Conservation (phyloP, 148 eudicot genomes). For the Rhododendron ovatum region DNA sequence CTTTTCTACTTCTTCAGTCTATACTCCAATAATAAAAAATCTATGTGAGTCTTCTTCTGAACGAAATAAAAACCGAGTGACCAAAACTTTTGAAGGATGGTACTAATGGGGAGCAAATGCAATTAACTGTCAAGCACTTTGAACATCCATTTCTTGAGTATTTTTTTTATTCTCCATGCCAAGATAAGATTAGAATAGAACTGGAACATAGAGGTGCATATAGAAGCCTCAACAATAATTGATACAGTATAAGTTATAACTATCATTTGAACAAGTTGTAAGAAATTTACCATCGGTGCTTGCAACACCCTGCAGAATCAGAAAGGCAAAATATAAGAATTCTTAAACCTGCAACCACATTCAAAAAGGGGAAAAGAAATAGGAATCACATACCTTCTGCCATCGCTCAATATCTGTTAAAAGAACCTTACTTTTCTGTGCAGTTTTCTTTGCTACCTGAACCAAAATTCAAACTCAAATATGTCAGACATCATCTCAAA, state of each 20-base stretch:
- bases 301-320: conserved; percentile 82
- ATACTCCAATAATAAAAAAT: background rate
- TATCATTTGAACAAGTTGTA: background rate
- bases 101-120: background rate
- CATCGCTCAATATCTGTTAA: conserved; percentile 91
- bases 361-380: background rate
- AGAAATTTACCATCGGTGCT: conserved; percentile 69
- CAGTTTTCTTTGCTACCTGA: conserved; percentile 95
- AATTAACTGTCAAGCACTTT: background rate
- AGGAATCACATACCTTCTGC: conserved; percentile 63
- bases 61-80: background rate
- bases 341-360: conserved; percentile 4
- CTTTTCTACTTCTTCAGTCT: background rate
- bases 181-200: background rate
- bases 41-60: background rate
- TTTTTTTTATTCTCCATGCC: background rate
- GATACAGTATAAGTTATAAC: background rate
- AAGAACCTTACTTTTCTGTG: conserved; percentile 72
- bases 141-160: background rate
- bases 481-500: conserved; percentile 3
- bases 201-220: background rate
- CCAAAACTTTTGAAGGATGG: conserved; percentile 1
- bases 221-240: background rate
- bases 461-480: conserved; percentile 22
- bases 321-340: conserved; percentile 17